A percentile compares a stretch with the other conserved stretches of the same genome.
phyloP scores from a whole-genome alignment of 352 stramenopile genomes.

The Globisporangium cystogenes region DNA sequence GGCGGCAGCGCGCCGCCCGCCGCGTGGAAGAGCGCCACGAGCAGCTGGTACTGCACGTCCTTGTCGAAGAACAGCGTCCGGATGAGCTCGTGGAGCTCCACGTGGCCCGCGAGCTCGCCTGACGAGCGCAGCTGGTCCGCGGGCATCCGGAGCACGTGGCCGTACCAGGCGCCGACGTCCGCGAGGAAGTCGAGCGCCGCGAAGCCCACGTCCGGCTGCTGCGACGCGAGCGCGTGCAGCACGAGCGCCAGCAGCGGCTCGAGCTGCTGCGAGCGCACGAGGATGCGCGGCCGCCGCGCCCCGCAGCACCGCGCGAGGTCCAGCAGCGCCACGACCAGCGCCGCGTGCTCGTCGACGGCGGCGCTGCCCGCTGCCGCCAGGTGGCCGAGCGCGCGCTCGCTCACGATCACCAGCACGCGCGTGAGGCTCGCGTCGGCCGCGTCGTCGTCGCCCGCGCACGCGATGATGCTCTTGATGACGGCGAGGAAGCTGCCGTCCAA shows the following conservation, averaged over 20 bases:
- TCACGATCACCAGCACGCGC: conserved; percentile 57
- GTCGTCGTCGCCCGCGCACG: conserved; percentile 53
- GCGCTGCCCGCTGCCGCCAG: conserved; percentile 35
- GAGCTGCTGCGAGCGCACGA: conserved; percentile 67
- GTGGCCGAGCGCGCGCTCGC: conserved; percentile 47
- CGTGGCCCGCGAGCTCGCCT: conserved; percentile 41
- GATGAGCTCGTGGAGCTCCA: conserved; percentile 57
- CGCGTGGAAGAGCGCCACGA: conserved; percentile 65
- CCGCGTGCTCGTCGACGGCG: conserved; percentile 48
- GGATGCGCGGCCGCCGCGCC: conserved; percentile 44
- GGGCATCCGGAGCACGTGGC: conserved; percentile 62
- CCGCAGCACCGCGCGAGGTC: conserved; percentile 56
- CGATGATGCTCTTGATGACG: conserved; percentile 69
- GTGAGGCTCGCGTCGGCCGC: conserved; percentile 51
- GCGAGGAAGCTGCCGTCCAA: conserved; percentile 52
- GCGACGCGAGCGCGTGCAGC: conserved; percentile 55
- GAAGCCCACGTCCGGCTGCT: conserved; percentile 55
- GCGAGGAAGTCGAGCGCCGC: conserved; percentile 57
- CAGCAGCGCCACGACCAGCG: conserved; percentile 46
- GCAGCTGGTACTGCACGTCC: conserved; percentile 64
- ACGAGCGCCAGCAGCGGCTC: conserved; percentile 50
- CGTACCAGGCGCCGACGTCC: conserved; percentile 65
- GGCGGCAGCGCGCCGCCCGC: conserved; percentile 50
- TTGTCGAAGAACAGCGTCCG: conserved; percentile 76
- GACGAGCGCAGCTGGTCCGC: conserved; percentile 31